Conservation (phyloP, 108 stramenopile species). For the Hondaea fermentalgiana region DNA sequence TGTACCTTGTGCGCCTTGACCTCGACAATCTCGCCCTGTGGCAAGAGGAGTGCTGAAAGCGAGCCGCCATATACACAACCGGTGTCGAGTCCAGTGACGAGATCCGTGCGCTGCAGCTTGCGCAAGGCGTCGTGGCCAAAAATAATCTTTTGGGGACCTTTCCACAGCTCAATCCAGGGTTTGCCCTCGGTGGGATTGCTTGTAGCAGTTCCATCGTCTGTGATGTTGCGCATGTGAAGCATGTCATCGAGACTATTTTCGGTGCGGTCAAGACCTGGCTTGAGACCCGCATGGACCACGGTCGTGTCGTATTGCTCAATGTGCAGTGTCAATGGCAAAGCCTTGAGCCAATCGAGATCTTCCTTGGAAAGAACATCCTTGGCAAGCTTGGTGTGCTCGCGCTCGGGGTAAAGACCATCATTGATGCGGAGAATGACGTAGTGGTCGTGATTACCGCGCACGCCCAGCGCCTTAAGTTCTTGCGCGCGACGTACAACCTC, state of each 20-base stretch:
- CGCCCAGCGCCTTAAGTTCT: conserved; percentile 79
- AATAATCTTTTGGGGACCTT: conserved; percentile 78
- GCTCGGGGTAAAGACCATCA: not conserved
- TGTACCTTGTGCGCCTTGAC: conserved; percentile 31
- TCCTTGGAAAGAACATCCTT: conserved; percentile 36
- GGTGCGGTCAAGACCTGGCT: conserved; percentile 60
- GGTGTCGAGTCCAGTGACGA: conserved; percentile 83
- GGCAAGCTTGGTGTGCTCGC: not conserved
- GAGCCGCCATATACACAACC: conserved; percentile 88
- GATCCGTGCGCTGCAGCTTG: conserved; percentile 77
- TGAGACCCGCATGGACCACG: conserved; percentile 89
- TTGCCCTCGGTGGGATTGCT: conserved; percentile 82
- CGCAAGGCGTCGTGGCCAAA: conserved; percentile 91
- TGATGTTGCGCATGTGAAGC: conserved; percentile 65
- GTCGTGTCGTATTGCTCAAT: conserved; percentile 67
- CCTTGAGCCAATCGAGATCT: conserved; percentile 77
- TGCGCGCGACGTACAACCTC: conserved; percentile 77
- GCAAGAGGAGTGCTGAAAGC: conserved; percentile 81
- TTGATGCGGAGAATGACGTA: conserved; percentile 53
- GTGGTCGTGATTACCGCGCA: conserved; percentile 90
- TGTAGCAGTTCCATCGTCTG: conserved; percentile 75
- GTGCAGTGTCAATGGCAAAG: conserved; percentile 76
- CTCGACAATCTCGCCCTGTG: conserved; percentile 68
- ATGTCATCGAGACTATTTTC: conserved; percentile 65
- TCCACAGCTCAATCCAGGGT: conserved; percentile 82